phyloP scores from a whole-genome alignment of 805 yeast genomes.

The Saturnispora besseyi region DNA sequence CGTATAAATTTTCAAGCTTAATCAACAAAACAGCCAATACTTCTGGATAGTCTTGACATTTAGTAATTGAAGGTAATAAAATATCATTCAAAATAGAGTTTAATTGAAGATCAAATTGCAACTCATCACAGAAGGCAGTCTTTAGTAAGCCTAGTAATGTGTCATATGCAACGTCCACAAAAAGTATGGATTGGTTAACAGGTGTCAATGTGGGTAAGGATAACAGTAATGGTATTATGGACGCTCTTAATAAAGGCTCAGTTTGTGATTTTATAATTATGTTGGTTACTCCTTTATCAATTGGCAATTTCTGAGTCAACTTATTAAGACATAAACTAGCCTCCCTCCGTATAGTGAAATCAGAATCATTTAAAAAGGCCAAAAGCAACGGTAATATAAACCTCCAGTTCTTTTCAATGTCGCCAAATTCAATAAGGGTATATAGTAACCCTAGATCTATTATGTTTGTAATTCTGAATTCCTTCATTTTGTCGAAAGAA shows the following conservation, averaged over 20 bases:
- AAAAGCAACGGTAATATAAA: conserved; percentile 21
- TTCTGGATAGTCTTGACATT: conserved; percentile 20
- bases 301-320: conserved; percentile 9
- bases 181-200: conserved; percentile 12
- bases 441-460: conserved; percentile 7
- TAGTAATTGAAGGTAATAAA: conserved; percentile 21
- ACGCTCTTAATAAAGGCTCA: conserved; percentile 16
- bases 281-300: conserved; percentile 6
- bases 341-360: conserved; percentile 18
- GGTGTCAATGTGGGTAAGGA: conserved; percentile 26
- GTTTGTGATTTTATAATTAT: conserved; percentile 20
- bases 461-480: conserved; percentile 15
- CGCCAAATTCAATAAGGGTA: not conserved
- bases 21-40: conserved; percentile 14
- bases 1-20: conserved; percentile 10
- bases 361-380: conserved; percentile 24
- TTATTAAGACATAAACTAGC: conserved; percentile 12
- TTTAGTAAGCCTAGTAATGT: conserved; percentile 14
- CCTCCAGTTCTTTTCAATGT: conserved; percentile 21
- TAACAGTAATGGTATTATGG: conserved; percentile 22
- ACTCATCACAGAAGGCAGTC: conserved; percentile 5
- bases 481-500: conserved; percentile 14
- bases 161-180: conserved; percentile 21
- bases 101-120: conserved; percentile 12
- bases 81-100: conserved; percentile 20